These are phyloP conservation scores for Mytilinidion resinicola DNA, from an alignment of 495 filamentous ascomycete genomes.

Conservation along the genomic window DNA sequence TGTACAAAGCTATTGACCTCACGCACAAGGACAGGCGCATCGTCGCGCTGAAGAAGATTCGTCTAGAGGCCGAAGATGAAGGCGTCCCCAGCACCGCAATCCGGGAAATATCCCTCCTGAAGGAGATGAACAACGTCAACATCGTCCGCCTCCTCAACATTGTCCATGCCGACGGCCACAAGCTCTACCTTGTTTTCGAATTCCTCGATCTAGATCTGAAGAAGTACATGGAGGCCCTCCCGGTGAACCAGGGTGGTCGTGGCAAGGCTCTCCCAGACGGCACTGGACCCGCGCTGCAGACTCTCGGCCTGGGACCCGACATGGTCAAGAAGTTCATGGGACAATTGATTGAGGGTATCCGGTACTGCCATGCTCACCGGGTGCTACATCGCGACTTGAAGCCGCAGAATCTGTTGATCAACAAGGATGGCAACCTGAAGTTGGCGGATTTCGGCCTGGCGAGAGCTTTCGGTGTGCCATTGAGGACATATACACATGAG, in stretches of 20 bases:
- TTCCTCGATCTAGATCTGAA: conserved; percentile 99
- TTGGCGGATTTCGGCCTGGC: conserved; percentile 96
- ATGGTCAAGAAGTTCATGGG: conserved; percentile 99
- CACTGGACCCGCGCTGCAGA: conserved; percentile 54
- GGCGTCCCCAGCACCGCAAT: conserved; percentile 98
- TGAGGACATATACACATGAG: conserved; percentile 97
- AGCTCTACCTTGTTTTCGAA: conserved; percentile 98
- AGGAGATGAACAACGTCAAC: conserved; percentile 96
- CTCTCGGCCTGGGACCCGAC: conserved; percentile 72
- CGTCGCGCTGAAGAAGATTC: conserved; percentile 97
- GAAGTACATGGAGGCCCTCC: conserved; percentile 98
- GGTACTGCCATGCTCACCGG: conserved; percentile 93
- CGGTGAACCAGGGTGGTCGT: conserved; percentile 79
- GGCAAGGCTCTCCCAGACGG: conserved; percentile 85
- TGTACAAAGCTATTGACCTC: conserved; percentile 97
- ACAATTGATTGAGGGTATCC: conserved; percentile 82
- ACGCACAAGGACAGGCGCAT: conserved; percentile 78
- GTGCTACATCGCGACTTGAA: conserved; percentile 95
- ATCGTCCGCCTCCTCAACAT: conserved; percentile 98
- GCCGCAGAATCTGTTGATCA: conserved; percentile 94
- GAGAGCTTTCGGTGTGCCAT: conserved; percentile 89
- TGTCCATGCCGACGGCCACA: conserved; percentile 94
- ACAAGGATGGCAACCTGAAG: conserved; percentile 93
- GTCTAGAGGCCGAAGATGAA: conserved; percentile 91
- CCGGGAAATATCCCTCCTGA: conserved; percentile 97